phyloP scores from a whole-genome alignment of 768 basidiomycete species.

The Exidia glandulosa region DNA sequence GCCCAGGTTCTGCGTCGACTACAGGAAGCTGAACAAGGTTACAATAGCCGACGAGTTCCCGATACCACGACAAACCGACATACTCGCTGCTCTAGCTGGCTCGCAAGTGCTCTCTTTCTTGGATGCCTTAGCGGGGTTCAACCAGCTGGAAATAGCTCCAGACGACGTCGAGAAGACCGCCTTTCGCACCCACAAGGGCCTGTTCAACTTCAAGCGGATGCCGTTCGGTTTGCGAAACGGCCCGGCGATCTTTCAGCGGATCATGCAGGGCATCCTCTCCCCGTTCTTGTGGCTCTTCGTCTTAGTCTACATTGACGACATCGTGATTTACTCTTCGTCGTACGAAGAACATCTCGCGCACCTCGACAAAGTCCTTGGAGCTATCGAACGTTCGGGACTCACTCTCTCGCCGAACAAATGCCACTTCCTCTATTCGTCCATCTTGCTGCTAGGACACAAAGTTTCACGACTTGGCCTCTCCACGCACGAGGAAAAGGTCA shows the following conservation, averaged over 20 bases:
- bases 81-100: slow-evolving; percentile 20
- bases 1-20: slow-evolving; percentile 26
- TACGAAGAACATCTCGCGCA: slow-evolving; percentile 19
- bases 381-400: slow-evolving; percentile 17
- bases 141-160: slow-evolving; percentile 22
- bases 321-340: slow-evolving; percentile 21
- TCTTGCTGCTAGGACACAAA: no score
- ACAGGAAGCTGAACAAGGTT: slow-evolving; percentile 17
- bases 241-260: neutral
- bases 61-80: slow-evolving; percentile 16
- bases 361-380: slow-evolving; percentile 9
- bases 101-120: slow-evolving; percentile 22
- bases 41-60: slow-evolving; percentile 20
- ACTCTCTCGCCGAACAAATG: no score
- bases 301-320: slow-evolving; percentile 36
- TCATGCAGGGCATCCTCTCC: no score
- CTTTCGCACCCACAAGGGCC: slow-evolving; percentile 28
- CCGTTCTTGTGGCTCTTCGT: no score
- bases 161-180: slow-evolving; percentile 24
- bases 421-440: no score
- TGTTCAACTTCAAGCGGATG: slow-evolving; percentile 31
- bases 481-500: slow-evolving; percentile 26
- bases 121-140: slow-evolving; percentile 30
- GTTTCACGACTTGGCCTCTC: slow-evolving; percentile 27
- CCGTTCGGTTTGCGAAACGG: slow-evolving; percentile 25